Base-by-base conservation (phyloP, 2,329 filamentous ascomycete genomes). In the Monosporascus sp. region DNA sequence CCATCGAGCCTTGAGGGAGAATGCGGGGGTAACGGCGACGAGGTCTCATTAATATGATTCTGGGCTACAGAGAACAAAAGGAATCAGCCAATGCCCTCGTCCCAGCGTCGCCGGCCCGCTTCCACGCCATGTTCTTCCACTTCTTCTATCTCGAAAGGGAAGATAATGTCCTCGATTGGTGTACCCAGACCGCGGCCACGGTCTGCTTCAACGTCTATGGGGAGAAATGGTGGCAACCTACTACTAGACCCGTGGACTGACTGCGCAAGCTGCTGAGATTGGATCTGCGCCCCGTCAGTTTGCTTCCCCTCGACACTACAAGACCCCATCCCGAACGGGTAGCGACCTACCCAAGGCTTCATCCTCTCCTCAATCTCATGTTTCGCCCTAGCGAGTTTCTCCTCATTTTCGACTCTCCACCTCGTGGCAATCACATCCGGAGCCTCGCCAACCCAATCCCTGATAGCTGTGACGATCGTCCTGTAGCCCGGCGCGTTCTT, bases 401-500 rank as follows among this genome's bases (percentile, higher is more conserved):
- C 79, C 48, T 81, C 78, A 18, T 78, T 75, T 60, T 88, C 85
- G 22, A 82, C 74, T 7, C 74, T 66, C 86, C 86, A 89, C 20
- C 84, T 77, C 14, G 75, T 73, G 8, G 70, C 62, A 47, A 87
- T 81, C 7, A 80, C 72, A 2, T 71, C 65, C 1, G 80, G 80
- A 0, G 84, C 81, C 48, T 81, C 78, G 1, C 70, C 66, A 9
- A 77, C 70, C 79, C 80, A 83, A 46, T 79, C 73, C 3, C 71
- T 69, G 8, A 83, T 71, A 14, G 78, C 72, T 2, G 72, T 75
- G 2, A 77, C 72, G 15, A 83, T 67, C 11, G 73, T 78, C 5
- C 74, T 67, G 63, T 85, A 92, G 0, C 88, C 88, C 0, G 87
- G 85, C 0, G 87, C 79, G 56, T 76, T 80, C 48, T 78, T 75